Base-by-base conservation (phyloP, 305 asterid genomes). In the Rubia peregrina region DNA sequence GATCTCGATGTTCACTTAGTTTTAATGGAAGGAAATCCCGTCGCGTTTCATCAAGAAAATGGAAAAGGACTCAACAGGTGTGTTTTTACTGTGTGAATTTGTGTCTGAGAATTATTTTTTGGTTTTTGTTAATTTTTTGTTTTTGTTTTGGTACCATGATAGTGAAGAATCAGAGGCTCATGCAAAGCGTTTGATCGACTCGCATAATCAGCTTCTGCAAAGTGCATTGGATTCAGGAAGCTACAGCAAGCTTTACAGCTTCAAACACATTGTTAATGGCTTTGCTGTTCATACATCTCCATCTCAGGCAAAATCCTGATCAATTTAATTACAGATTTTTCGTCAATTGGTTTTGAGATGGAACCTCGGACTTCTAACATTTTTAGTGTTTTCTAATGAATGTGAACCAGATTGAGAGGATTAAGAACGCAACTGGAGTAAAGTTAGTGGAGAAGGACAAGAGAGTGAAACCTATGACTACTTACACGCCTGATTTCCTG, bases 221-320 rank as follows among this genome's bases (percentile, higher is more conserved):
- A 82, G 80, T 80, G 64, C 75, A 13, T 67, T 93, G 7, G 91
- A 90, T 2, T 73, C 69, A 5, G 92, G 94, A 66, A 89, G 84
- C 78, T 93, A 90, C 55, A 70, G 59, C 65, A 93, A 93, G 84
- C 90, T 93, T 64, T 89, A 88, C 84, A 90, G 97, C 92, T 93
- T 85, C 69, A 86, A 84, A 36, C 91, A 90, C 80, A 76, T 93
- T 19, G 91, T 85, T 17, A 90, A 89, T 69, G 96, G 97, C 22
- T 85, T 93, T 65, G 91, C 98, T 1, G 73, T 90, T 43, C 97
- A 93, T 72, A 89, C 96, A 9, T 78, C 87, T 13, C 81, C 73
- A 59, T 80, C 97, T 74, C 96, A 90, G 95, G 97, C 85, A 64
- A 73, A 9, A 65, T 4, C 74, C 65, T 62, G n/a, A n/a, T n/a